Percentiles rank a stretch among this genome's conserved stretches.
Conservation (phyloP, 1,284 basidiomycete genomes). For the Marasmius fiardii region DNA sequence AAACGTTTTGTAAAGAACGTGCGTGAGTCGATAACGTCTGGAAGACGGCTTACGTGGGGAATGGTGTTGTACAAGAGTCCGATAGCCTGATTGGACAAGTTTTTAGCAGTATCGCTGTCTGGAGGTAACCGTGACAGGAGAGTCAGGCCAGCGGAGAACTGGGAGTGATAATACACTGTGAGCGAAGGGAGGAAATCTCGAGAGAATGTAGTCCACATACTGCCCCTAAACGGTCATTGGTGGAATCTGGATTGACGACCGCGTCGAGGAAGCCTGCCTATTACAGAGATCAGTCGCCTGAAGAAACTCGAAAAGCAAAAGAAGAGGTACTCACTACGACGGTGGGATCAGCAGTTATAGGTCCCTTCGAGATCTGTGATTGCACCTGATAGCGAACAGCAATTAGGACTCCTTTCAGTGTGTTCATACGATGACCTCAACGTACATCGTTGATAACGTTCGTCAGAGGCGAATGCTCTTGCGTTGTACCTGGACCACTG, state of each 20-base stretch:
- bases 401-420: background rate
- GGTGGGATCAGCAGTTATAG: constrained; percentile 15
- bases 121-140: constrained; percentile 29
- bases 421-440: background rate
- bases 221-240: constrained; percentile 33
- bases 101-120: constrained; percentile 18
- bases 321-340: constrained; percentile 14
- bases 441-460: constrained; percentile 18
- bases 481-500: constrained; percentile 16
- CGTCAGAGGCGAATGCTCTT: constrained; percentile 24
- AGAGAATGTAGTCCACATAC: constrained; percentile 16
- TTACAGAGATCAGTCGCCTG: background rate
- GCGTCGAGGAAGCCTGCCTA: constrained; percentile 28
- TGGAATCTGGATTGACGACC: constrained; percentile 25
- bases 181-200: background rate
- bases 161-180: background rate
- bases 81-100: constrained; percentile 25
- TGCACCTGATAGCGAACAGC: constrained; percentile 12
- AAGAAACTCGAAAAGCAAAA: background rate
- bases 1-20: background rate
- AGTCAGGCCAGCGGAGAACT: constrained; percentile 29
- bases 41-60: constrained; percentile 35
- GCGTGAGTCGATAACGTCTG: background rate
- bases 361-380: constrained; percentile 14
- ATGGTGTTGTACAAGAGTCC: constrained; percentile 40